Percentiles rank a stretch among this genome's conserved stretches.
These are phyloP conservation scores for Erythrophleum fordii DNA, from an alignment of 306 rosid genomes.

Conservation along the genomic window DNA sequence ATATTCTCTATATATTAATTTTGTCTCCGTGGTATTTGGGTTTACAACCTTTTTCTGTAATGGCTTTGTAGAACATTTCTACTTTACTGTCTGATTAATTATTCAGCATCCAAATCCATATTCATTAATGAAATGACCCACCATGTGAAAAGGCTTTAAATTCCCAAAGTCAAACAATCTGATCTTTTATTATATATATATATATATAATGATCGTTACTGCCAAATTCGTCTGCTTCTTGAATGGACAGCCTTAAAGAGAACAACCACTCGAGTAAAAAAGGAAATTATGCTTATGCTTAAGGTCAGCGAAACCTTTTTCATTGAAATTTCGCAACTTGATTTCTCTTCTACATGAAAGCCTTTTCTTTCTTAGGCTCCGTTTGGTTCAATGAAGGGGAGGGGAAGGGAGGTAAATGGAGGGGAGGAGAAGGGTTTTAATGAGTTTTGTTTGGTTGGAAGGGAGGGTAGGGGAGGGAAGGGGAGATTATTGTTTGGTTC, in stretches of 20 bases:
- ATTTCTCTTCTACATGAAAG: background rate
- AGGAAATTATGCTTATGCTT: background rate
- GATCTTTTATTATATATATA: background rate
- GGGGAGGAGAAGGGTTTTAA: too few species aligned
- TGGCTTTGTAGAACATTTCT: constrained; percentile 24
- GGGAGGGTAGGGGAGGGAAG: too few species aligned
- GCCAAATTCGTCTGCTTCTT: constrained; percentile 18
- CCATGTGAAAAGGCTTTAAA: constrained; percentile 5
- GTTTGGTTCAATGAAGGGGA: too few species aligned
- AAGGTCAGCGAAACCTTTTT: constrained; percentile 19
- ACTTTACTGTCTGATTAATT: constrained; percentile 15
- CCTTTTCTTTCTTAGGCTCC: too few species aligned
- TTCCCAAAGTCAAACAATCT: constrained; percentile 31
- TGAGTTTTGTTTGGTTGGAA: too few species aligned
- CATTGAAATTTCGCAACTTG: background rate
- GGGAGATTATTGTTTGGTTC: too few species aligned
- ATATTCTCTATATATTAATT: background rate
- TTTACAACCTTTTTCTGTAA: constrained; percentile 24
- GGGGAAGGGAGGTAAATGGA: too few species aligned
- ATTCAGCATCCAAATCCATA: background rate
- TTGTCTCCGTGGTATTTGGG: background rate
- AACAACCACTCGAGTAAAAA: constrained; percentile 13
- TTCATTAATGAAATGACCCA: constrained; percentile 18
- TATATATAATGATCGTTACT: too few species aligned
- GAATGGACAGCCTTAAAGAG: constrained; percentile 30